A percentile compares a stretch with the other conserved stretches of the same genome.
Evolutionary conservation across 1,284 basidiomycete genomes (phyloP).

Genomic region (Chalciporus sp.): DNA sequence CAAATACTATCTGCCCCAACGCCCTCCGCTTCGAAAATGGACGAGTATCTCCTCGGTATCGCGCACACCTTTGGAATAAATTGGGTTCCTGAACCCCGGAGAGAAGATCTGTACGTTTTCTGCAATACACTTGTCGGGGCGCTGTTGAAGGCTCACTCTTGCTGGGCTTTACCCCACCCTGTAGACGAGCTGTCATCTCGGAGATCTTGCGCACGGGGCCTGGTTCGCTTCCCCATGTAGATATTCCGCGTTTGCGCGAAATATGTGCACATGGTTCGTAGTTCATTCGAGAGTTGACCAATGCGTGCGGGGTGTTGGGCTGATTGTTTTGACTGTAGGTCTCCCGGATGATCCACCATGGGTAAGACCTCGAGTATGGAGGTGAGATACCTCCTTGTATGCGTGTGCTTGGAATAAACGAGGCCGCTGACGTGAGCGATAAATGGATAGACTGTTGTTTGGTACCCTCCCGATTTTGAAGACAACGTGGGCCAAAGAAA

Average conservation of each 20-base stretch:
- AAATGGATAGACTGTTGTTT: conserved; percentile 54
- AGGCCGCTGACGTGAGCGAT: conserved; percentile 4
- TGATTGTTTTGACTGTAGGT: conserved; percentile 42
- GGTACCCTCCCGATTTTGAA: conserved; percentile 62
- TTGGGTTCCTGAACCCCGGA: conserved; percentile 62
- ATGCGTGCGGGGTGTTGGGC: not conserved
- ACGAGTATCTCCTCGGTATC: conserved; percentile 56
- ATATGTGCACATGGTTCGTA: conserved; percentile 60
- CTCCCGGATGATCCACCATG: conserved; percentile 71
- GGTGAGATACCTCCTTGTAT: conserved; percentile 44
- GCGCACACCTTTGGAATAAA: conserved; percentile 55
- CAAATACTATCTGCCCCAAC: conserved; percentile 51
- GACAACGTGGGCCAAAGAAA: conserved; percentile 58
- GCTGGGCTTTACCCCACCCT: conserved; percentile 7
- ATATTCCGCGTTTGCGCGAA: conserved; percentile 53
- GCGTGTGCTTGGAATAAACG: not conserved
- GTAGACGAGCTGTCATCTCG: conserved; percentile 55
- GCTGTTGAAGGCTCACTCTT: not conserved
- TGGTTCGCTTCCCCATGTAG: conserved; percentile 51
- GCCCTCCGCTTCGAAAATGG: conserved; percentile 56
- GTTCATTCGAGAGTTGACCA: not conserved
- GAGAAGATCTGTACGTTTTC: conserved; percentile 60
- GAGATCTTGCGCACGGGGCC: conserved; percentile 54
- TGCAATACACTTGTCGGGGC: not conserved
- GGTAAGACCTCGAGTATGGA: conserved; percentile 75